Evolutionary conservation across 345 rosid species (phyloP).

Genomic region (Camelina sativa): DNA sequence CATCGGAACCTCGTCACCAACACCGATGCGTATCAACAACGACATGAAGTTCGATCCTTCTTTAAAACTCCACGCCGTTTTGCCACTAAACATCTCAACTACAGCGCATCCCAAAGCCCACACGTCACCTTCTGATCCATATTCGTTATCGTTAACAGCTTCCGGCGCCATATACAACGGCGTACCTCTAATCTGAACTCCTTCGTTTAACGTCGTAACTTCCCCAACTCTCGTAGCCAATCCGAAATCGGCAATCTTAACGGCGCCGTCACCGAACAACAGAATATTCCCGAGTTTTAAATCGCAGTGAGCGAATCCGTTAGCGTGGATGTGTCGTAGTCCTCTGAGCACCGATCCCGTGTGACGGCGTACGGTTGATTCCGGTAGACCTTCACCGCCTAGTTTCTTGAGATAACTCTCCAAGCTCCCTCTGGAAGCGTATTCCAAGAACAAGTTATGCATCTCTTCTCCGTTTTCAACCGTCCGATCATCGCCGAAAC

Average conservation of each 20-base stretch:
- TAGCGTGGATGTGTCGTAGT: slow-evolving; percentile 56
- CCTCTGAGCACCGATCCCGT: slow-evolving; percentile 63
- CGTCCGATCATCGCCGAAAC: slow-evolving; percentile 56
- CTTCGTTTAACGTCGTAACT: slow-evolving; percentile 27
- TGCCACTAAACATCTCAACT: slow-evolving; percentile 77
- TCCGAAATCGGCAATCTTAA: slow-evolving; percentile 81
- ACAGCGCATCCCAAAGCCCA: slow-evolving; percentile 89
- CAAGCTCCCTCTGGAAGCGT: slow-evolving; percentile 75
- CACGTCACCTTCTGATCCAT: slow-evolving; percentile 75
- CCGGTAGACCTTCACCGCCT: slow-evolving; percentile 53
- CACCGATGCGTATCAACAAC: slow-evolving; percentile 64
- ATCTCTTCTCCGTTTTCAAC: slow-evolving; percentile 51
- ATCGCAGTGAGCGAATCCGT: slow-evolving; percentile 78
- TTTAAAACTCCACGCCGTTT: slow-evolving; percentile 61
- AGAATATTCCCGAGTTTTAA: slow-evolving; percentile 65
- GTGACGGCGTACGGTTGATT: slow-evolving; percentile 56
- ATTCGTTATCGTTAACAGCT: slow-evolving; percentile 57
- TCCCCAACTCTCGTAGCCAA: slow-evolving; percentile 55
- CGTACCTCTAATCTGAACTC: slow-evolving; percentile 65
- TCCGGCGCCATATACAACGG: slow-evolving; percentile 85
- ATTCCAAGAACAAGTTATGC: slow-evolving; percentile 70
- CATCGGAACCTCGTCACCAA: slow-evolving; percentile 57
- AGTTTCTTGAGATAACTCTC: slow-evolving; percentile 44
- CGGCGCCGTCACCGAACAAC: slow-evolving; percentile 50
- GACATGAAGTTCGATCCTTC: slow-evolving; percentile 44